Evolutionary conservation across 2,329 filamentous ascomycete genomes (phyloP), one percentile per base, ranked within the genome.

Genomic region (Aspergillus luchuensis): DNA sequence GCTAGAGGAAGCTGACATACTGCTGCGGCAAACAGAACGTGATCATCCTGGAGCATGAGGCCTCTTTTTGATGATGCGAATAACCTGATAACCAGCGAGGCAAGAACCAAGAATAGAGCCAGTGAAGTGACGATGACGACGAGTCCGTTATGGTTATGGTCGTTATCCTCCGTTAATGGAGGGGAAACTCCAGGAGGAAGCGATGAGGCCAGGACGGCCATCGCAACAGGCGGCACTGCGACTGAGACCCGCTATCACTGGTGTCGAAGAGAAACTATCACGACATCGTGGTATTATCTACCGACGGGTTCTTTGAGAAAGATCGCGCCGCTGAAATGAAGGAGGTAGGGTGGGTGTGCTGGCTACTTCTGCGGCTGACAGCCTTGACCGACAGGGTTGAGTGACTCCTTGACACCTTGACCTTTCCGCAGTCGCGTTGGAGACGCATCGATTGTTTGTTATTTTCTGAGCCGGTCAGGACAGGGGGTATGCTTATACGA

Each of bases 71-170:
- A 62, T 25, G 76, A 72, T 15, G 80, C 73, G 57, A 78, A 81
- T 2, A 76, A 60, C 7, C 79, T 71, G 45, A 81, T 75, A 0
- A 70, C 70, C 23, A 81, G 63, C 1, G 78, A 77, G 10, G 77
- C 68, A 0, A 81, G 53, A 6, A 74, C 67, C 25, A 81, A 71
- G 4, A 75, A 72, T 4, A 81, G 62, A 1, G 72, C 70, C 13
- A 80, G 64, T 0, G 74, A 71, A 6, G 78, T 74, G 8, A 75
- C 68, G 45, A 81, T 77, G 5, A 76, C 67, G 17, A 82, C 68
- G 21, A 80, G 61, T 13, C 77, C 79, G 45, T 75, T 72, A 57
- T 80, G 76, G 62, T 81, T 72, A 21, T 71, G 66, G n/a, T 66
- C 48, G 8, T 72, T 77, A 53, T 79, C 67, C 49, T 68, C 66